These are phyloP conservation scores for Dothideomycetes sp. DNA, from an alignment of 2,329 filamentous ascomycete genomes.

Conservation along the genomic window DNA sequence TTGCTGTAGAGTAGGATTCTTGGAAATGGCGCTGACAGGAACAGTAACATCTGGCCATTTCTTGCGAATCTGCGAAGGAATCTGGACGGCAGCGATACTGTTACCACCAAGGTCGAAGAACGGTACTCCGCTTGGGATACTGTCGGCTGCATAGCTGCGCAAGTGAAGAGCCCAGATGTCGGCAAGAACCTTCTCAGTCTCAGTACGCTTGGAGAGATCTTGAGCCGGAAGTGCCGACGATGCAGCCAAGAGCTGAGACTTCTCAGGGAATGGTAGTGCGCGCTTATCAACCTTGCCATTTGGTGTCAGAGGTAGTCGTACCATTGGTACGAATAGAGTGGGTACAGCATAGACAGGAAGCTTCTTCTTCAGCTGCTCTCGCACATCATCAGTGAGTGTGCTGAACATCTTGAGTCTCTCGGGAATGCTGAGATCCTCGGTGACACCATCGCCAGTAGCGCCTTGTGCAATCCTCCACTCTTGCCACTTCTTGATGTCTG, in stretches of 20 bases:
- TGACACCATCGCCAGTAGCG: constrained; percentile 6
- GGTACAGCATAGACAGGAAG: constrained; percentile 68
- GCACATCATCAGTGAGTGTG: constrained; percentile 46
- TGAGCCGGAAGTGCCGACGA: constrained; percentile 24
- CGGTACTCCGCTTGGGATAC: constrained; percentile 48
- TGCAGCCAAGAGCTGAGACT: constrained; percentile 51
- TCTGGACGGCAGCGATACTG: constrained; percentile 68
- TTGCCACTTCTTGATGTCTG: constrained; percentile 64
- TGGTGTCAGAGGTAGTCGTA: constrained; percentile 67
- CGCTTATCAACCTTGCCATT: constrained; percentile 78
- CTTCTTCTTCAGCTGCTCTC: constrained; percentile 60
- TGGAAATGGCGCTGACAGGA: constrained; percentile 60
- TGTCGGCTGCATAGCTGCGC: constrained; percentile 53
- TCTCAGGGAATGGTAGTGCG: constrained; percentile 69
- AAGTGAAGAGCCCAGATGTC: constrained; percentile 65
- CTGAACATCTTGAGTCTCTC: constrained; percentile 47
- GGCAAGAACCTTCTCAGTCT: constrained; percentile 58
- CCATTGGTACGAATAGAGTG: constrained; percentile 60
- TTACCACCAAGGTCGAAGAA: constrained; percentile 80
- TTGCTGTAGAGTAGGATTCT: constrained; percentile 49
- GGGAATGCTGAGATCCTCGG: constrained; percentile 18
- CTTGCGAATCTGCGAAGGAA: constrained; percentile 60
- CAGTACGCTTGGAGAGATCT: constrained; percentile 36
- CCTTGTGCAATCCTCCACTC: constrained; percentile 47
- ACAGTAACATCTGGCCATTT: constrained; percentile 54